Evolutionary conservation across 169 alveolate genomes (phyloP), one percentile per base, ranked within the genome.

Genomic region (Plasmodium knowlesi): DNA sequence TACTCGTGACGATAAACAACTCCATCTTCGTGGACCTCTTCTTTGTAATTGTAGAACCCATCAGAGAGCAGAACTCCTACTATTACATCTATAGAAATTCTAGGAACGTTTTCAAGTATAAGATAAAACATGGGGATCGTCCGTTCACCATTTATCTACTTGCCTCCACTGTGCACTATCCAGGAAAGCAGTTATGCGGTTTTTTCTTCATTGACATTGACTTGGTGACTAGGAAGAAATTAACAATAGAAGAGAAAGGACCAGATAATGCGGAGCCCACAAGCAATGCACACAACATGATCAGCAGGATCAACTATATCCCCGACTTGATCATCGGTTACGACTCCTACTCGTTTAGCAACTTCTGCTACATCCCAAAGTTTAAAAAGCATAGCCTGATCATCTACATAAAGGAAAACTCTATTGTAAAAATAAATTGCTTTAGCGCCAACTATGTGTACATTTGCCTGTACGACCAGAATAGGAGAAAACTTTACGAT

Each of bases 161-260:
- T 9, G 37, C 85, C 8, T 32, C 93, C 8, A 86, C 32, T 16
- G 16, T 86, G 28, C 85, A 74, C 43, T 76, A 86, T 30, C 39
- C 34, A 14, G 46, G 19, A 8, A 30, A 50, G 22, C 61, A 86
- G n/a, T 6, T 86, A 9, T 86, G 93, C 39, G 93, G 93, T 6
- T 86, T 74, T 39, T 86, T 86, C 34, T 86, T 86, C n/a, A 57
- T 86, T 5, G 93, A 86, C 81, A 76, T 86, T n/a, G 93, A 86
- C 19, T 54, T 74, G 78, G 30, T 86, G 37, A 72, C 34, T 2
- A 67, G 71, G 28, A 70, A 12, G 25, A 14, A 32, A 4, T 37
- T 41, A 79, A 34, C 84, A 39, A 12, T 0, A 4, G 41, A 25
- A 57, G 8, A 25, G 41, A 41, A 82, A 25, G 34, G 10, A 16